Evolutionary conservation across 2,329 filamentous ascomycete species (phyloP).

Genomic region (Stachybotrys chartarum): DNA sequence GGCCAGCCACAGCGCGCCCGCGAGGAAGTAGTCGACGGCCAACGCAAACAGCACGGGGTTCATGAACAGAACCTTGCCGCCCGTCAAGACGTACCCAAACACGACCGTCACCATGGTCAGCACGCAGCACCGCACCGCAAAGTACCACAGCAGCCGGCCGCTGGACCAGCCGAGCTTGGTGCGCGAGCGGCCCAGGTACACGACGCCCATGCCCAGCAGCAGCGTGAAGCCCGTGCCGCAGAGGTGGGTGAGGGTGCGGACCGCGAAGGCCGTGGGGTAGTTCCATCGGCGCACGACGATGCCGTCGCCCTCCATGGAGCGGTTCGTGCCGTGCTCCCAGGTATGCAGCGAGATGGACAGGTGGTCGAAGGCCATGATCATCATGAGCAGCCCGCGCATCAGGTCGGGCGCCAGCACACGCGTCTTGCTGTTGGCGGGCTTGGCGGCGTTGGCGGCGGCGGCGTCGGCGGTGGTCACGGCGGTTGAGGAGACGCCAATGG

Average conservation of each 20-base stretch:
- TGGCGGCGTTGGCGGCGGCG: background rate
- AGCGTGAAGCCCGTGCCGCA: slow-evolving; percentile 39
- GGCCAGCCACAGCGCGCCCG: slow-evolving; percentile 32
- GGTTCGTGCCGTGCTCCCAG: slow-evolving; percentile 32
- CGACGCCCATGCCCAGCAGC: slow-evolving; percentile 37
- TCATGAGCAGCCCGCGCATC: slow-evolving; percentile 36
- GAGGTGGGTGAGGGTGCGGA: slow-evolving; percentile 35
- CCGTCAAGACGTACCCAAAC: slow-evolving; percentile 23
- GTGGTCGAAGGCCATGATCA: slow-evolving; percentile 38
- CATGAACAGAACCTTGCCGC: slow-evolving; percentile 31
- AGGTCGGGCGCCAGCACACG: slow-evolving; percentile 36
- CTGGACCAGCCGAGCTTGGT: slow-evolving; percentile 30
- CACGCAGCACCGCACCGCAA: slow-evolving; percentile 26
- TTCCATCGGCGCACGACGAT: slow-evolving; percentile 28
- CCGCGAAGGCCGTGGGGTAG: slow-evolving; percentile 24
- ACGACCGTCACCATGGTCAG: slow-evolving; percentile 23
- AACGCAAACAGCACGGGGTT: slow-evolving; percentile 37
- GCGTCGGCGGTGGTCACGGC: slow-evolving; percentile 6
- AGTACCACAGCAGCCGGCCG: slow-evolving; percentile 27
- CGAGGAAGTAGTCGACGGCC: slow-evolving; percentile 37
- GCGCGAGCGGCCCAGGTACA: slow-evolving; percentile 36
- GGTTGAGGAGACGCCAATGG: background rate
- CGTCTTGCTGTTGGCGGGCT: slow-evolving; percentile 6
- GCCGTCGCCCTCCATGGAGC: slow-evolving; percentile 28
- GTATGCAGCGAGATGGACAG: slow-evolving; percentile 27